Evolutionary conservation across 768 basidiomycete genomes (phyloP).

Genomic region (Mrakia gelida): DNA sequence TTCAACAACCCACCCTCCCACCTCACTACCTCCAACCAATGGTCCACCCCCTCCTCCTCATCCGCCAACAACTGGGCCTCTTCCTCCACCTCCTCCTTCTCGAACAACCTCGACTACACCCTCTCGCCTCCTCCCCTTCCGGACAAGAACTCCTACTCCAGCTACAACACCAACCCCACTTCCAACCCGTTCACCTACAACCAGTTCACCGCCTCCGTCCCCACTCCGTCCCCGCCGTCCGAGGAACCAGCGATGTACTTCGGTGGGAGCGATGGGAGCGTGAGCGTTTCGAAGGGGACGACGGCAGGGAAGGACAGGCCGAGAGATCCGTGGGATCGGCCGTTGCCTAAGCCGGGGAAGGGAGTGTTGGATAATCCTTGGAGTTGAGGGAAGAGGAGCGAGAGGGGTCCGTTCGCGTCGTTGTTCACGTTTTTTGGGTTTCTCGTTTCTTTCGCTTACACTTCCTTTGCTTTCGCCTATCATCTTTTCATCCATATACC

Average conservation of each 20-base stretch:
- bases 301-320: background rate
- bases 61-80: constrained; percentile 9
- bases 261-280: constrained; percentile 28
- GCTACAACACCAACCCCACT: constrained; percentile 10
- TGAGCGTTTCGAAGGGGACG: background rate
- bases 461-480: background rate
- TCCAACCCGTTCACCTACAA: constrained; percentile 36
- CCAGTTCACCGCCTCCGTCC: constrained; percentile 3
- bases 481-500: background rate
- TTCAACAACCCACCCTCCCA: background rate
- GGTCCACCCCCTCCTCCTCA: background rate
- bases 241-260: constrained; percentile 29
- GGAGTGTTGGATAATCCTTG: constrained; percentile 8
- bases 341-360: background rate
- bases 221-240: background rate
- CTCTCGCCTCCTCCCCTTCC: background rate
- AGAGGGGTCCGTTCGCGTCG: background rate
- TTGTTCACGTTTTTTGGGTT: background rate
- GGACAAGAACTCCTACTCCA: constrained; percentile 23
- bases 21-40: background rate
- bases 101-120: constrained; percentile 26
- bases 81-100: constrained; percentile 26
- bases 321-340: background rate
- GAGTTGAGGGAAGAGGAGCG: background rate
- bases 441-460: background rate